Percentiles rank a stretch among this genome's conserved stretches.
These are phyloP conservation scores for Venturia carpophila DNA, from an alignment of 2,329 filamentous ascomycete genomes.

Conservation along the genomic window DNA sequence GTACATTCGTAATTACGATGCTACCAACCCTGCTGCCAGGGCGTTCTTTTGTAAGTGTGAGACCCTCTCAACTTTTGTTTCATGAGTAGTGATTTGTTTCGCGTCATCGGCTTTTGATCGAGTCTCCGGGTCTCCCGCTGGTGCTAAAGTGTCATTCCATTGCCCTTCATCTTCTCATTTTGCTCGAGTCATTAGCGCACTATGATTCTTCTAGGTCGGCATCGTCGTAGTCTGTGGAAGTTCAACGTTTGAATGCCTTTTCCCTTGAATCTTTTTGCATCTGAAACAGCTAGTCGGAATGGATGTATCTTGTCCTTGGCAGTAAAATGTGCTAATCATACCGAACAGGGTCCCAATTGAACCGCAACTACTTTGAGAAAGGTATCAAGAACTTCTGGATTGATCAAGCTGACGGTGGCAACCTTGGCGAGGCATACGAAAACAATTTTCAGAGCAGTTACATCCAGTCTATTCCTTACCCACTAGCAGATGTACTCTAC, in stretches of 20 bases:
- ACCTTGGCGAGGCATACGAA: slow-evolving; percentile 32
- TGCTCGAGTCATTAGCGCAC: no score
- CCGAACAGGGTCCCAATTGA: slow-evolving; percentile 19
- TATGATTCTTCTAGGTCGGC: no score
- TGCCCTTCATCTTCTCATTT: no score
- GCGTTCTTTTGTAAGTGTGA: slow-evolving; percentile 25
- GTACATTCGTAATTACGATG: slow-evolving; percentile 29
- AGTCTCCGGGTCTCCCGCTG: no score
- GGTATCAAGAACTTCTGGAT: slow-evolving; percentile 32
- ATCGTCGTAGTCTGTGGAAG: no score
- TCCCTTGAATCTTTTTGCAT: no score
- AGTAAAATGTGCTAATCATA: background rate
- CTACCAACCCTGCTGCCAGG: slow-evolving; percentile 27
- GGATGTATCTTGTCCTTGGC: background rate
- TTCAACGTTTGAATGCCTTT: no score
- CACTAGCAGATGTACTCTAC: slow-evolving; percentile 26
- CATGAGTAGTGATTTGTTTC: no score
- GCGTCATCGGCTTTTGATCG: no score
- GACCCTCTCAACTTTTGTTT: no score
- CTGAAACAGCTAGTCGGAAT: background rate
- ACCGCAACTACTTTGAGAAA: slow-evolving; percentile 28
- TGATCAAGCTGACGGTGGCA: slow-evolving; percentile 31
- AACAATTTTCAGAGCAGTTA: slow-evolving; percentile 30
- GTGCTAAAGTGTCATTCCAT: no score
- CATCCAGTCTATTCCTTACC: slow-evolving; percentile 28